Evolutionary conservation across 73 alveolate species (phyloP).

Genomic region (Paramecium biaurelia): DNA sequence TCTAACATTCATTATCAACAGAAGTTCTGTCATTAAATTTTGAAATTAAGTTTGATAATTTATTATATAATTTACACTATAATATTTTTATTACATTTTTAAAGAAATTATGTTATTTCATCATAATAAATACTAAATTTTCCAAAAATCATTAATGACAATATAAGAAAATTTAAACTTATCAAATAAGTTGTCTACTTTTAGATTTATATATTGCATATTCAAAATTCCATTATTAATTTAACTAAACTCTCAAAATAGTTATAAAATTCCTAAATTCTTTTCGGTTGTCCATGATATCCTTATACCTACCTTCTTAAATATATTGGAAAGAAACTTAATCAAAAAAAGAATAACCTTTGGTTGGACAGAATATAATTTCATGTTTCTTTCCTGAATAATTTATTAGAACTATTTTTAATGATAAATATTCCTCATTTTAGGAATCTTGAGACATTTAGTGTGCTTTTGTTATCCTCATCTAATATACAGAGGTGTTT

Average conservation of each 20-base stretch:
- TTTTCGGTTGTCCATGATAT: not conserved
- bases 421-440: not conserved
- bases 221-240: not conserved
- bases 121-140: too few relatives aligned
- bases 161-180: not conserved
- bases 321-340: too few relatives aligned
- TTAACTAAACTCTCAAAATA: not conserved
- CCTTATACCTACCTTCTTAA: too few relatives aligned
- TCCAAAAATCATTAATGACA: not conserved
- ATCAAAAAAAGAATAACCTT: too few relatives aligned
- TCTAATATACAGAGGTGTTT: not conserved
- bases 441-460: not conserved
- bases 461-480: not conserved
- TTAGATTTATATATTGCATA: not conserved
- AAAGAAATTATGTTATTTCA: too few relatives aligned
- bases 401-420: not conserved
- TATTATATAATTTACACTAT: not conserved
- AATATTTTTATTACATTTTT: too few relatives aligned
- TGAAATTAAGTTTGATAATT: not conserved
- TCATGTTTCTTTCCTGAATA: not conserved
- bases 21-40: not conserved
- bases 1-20: constrained; percentile 8
- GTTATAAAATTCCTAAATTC: not conserved
- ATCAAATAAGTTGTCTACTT: not conserved
- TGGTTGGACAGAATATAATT: not conserved